Evolutionary conservation across 73 alveolate genomes (phyloP), one percentile per base, ranked within the genome.

Genomic region (Loxodes magnus): DNA sequence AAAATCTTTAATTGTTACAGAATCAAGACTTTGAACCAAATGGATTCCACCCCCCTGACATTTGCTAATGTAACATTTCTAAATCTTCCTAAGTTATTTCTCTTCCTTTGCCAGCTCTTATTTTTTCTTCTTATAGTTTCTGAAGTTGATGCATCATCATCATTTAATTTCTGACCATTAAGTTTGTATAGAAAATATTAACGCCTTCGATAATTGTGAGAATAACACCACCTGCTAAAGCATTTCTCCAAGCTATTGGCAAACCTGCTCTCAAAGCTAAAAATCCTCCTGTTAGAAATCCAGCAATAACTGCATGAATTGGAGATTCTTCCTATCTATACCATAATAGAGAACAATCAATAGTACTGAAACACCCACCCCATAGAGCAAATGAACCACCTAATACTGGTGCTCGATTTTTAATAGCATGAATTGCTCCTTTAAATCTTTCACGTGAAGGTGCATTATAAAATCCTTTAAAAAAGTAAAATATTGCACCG

Each of bases 301-400:
- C 79, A 3, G 79, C 55, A 24, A 30, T 73, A 7, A 64, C 17
- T 1, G 86, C 86, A 24, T 64, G 51, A 23, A 7, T 37, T 10
- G 79, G 79, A 27, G 55, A 77, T 27, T 71, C 86, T 35, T 71
- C 64, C 43, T 71, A 59, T 54, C 77, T 25, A 42, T 39, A 54
- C 51, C 38, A 64, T 10, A 64, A 49, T 28, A 71, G 37, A n/a
- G 63, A 24, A 61, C 86, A 64, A 36, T 64, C 79, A 62, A 24
- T 24, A 2, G 68, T 21, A 12, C 68, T 49, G 55, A 71, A 71
- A 55, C 51, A 50, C 10, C 79, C 86, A 24, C 86, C 79, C 86
- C 86, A 69, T 75, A 69, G 58, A 12, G 76, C 83, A 26, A 69
- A 60, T 48, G 2, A 51, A 63, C 82, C 83, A 26, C 86, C 86